A percentile compares a stretch with the other conserved stretches of the same genome.
Evolutionary conservation across 805 yeast genomes (phyloP).

Genomic region (Geotrichum ghanense): DNA sequence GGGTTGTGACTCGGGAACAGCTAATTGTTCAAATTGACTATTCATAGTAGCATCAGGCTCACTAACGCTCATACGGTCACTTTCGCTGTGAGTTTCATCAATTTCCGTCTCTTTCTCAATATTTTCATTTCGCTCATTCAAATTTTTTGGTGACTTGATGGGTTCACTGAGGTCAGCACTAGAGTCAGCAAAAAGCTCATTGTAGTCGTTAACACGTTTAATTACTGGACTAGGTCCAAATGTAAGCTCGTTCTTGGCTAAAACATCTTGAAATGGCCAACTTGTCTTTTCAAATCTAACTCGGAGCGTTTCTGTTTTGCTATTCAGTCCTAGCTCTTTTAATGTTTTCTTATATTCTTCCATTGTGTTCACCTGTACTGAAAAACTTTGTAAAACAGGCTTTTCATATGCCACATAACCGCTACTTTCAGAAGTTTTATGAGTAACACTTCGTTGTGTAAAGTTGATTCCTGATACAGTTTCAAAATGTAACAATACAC

Average conservation of each 20-base stretch:
- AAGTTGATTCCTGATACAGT: slow-evolving; percentile 15
- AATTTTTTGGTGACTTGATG: no score
- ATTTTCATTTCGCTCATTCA: no score
- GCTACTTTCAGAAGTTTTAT: slow-evolving; percentile 1
- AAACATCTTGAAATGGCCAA: slow-evolving; percentile 10
- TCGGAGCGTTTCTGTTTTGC: slow-evolving; percentile 13
- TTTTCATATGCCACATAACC: slow-evolving; percentile 10
- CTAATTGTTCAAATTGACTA: no score
- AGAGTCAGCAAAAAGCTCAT: no score
- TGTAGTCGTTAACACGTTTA: no score
- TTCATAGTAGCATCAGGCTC: no score
- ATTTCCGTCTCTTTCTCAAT: no score
- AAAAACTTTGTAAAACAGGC: slow-evolving; percentile 16
- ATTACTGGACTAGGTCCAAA: slow-evolving; percentile 6
- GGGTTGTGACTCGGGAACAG: neutral
- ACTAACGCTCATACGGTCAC: no score
- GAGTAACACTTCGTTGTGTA: slow-evolving; percentile 10
- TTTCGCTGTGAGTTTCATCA: no score
- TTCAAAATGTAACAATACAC: slow-evolving; percentile 16
- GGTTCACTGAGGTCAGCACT: no score
- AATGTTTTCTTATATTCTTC: slow-evolving; percentile 12
- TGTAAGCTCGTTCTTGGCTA: slow-evolving; percentile 5
- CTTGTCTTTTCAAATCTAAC: slow-evolving; percentile 12
- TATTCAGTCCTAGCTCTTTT: slow-evolving; percentile 11
- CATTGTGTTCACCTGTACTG: slow-evolving; percentile 7